These are phyloP conservation scores for Penstemon eatonii DNA, from an alignment of 257 asterid species.

Conservation along the genomic window DNA sequence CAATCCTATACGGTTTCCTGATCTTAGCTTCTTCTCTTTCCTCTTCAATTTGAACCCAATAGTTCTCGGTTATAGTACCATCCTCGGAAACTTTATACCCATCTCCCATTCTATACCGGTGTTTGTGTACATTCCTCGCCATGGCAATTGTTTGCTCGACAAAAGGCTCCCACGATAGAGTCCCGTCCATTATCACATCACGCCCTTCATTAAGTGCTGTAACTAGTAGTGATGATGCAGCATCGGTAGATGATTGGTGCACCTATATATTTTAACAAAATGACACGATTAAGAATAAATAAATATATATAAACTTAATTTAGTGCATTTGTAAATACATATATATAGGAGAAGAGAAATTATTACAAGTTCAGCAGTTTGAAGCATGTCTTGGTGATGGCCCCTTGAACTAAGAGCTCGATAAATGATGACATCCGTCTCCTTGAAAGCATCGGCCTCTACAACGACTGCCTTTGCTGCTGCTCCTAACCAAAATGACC, in stretches of 20 bases:
- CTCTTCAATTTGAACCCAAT: slow-evolving; percentile 66
- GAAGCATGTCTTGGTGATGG: slow-evolving; percentile 94
- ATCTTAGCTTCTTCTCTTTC: slow-evolving; percentile 33
- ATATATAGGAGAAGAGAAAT: not conserved
- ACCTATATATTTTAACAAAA: slow-evolving; percentile 48
- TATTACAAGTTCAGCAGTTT: slow-evolving; percentile 71
- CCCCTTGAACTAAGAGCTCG: slow-evolving; percentile 82
- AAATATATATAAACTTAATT: not conserved
- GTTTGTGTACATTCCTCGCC: slow-evolving; percentile 79
- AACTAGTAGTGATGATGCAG: slow-evolving; percentile 90
- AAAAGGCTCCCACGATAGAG: slow-evolving; percentile 92
- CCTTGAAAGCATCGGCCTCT: slow-evolving; percentile 98
- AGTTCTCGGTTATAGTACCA: slow-evolving; percentile 67
- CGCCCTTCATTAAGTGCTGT: slow-evolving; percentile 94
- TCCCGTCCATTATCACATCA: slow-evolving; percentile 97
- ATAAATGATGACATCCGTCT: slow-evolving; percentile 79
- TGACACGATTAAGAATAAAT: too few species aligned
- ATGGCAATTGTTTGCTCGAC: slow-evolving; percentile 85
- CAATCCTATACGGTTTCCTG: slow-evolving; percentile 76
- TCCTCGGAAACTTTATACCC: slow-evolving; percentile 81
- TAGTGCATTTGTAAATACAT: too few species aligned
- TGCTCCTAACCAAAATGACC: slow-evolving; percentile 84
- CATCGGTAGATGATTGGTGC: slow-evolving; percentile 91
- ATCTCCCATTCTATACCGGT: slow-evolving; percentile 82
- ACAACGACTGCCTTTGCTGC: slow-evolving; percentile 78